These are phyloP conservation scores for Aegilops bicornis DNA, from an alignment of 176 grass and related monocot species.

Conservation along the genomic window DNA sequence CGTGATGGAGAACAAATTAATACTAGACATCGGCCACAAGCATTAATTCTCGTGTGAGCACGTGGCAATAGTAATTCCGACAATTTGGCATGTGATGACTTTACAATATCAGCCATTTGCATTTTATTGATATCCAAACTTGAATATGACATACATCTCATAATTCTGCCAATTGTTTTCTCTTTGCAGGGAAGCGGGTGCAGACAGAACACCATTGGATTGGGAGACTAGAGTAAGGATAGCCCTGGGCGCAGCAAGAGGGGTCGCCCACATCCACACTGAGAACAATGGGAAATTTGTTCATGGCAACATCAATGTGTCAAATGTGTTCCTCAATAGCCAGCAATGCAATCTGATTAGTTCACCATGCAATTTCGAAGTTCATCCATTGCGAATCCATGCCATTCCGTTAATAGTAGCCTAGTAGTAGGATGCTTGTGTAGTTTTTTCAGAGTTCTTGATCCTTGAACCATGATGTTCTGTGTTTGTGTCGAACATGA, in stretches of 20 bases:
- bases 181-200: constrained; percentile 67
- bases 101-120: neutral
- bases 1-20: neutral
- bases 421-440: no score
- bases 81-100: neutral
- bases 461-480: no score
- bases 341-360: no score
- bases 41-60: neutral
- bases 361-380: no score
- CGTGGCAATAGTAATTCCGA: neutral
- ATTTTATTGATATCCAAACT: neutral
- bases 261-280: constrained; percentile 64
- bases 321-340: constrained; percentile 78
- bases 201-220: constrained; percentile 71
- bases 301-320: constrained; percentile 93
- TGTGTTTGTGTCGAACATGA: no score
- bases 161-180: neutral
- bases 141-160: neutral
- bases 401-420: no score
- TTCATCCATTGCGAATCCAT: no score
- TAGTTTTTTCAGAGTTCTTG: no score
- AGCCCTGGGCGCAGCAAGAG: constrained; percentile 79
- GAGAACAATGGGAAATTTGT: constrained; percentile 93
- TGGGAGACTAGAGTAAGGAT: constrained; percentile 91
- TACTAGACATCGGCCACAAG: neutral